A percentile compares a stretch with the other conserved stretches of the same genome.
phyloP scores from a whole-genome alignment of 352 stramenopile species.

The Phytophthora palmivora region DNA sequence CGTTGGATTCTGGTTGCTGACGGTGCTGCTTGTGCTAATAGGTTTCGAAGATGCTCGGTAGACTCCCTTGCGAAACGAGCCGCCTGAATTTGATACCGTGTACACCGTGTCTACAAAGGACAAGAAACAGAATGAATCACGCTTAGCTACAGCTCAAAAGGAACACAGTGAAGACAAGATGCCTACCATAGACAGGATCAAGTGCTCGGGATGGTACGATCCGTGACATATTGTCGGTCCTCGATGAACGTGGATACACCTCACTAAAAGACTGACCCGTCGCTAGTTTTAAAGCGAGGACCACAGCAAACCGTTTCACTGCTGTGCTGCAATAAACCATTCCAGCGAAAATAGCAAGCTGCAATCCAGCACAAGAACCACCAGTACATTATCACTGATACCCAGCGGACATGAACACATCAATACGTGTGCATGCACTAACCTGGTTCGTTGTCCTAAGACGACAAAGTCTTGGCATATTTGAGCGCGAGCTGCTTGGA shows the following conservation, averaged over 20 bases:
- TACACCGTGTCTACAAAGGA: conserved; percentile 70
- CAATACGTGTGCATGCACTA: conserved; percentile 21
- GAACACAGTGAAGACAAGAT: neutral
- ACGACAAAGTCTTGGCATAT: conserved; percentile 58
- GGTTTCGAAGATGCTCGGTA: conserved; percentile 49
- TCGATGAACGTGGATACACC: conserved; percentile 7
- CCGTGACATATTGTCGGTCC: conserved; percentile 54
- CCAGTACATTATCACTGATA: conserved; percentile 20
- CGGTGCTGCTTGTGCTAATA: conserved; percentile 35
- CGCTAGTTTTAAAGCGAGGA: neutral
- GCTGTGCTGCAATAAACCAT: neutral
- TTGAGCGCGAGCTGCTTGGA: conserved; percentile 82
- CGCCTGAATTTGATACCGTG: conserved; percentile 71
- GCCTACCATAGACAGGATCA: conserved; percentile 80
- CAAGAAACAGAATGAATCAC: neutral
- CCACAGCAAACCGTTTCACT: conserved; percentile 26
- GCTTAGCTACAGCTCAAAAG: conserved; percentile 5
- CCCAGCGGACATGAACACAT: conserved; percentile 2
- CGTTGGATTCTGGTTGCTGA: conserved; percentile 42
- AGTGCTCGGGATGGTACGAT: conserved; percentile 66
- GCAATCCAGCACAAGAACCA: conserved; percentile 9
- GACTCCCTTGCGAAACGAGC: conserved; percentile 67
- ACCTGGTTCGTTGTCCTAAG: conserved; percentile 18
- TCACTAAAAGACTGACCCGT: conserved; percentile 16
- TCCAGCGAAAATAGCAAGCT: conserved; percentile 24